phyloP scores from a whole-genome alignment of 2,329 filamentous ascomycete species.

The Exserohilum rostratum region DNA sequence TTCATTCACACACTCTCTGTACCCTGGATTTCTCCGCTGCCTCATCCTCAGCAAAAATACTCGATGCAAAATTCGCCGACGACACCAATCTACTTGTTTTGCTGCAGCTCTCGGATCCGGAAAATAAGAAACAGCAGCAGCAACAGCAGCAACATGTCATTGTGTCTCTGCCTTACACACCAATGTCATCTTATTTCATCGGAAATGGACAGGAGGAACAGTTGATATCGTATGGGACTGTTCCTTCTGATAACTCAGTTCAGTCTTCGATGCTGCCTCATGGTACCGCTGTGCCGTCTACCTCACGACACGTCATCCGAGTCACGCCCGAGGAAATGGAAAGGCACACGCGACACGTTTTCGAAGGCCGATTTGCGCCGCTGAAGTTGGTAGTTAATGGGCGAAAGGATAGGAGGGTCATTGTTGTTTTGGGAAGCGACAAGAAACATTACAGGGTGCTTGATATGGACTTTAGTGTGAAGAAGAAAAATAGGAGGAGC shows the following conservation, averaged over 20 bases:
- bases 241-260: slow-evolving; percentile 5
- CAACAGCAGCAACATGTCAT: slow-evolving; percentile 12
- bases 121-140: too few relatives aligned
- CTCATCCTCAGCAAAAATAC: slow-evolving; percentile 46
- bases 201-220: slow-evolving; percentile 23
- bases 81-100: slow-evolving; percentile 67
- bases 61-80: slow-evolving; percentile 72
- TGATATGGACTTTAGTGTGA: slow-evolving; percentile 56
- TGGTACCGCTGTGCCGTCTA: background rate
- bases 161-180: slow-evolving; percentile 40
- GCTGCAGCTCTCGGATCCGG: slow-evolving; percentile 42
- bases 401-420: slow-evolving; percentile 57
- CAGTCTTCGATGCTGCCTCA: slow-evolving; percentile 8
- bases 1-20: slow-evolving; percentile 56
- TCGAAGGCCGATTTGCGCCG: slow-evolving; percentile 57
- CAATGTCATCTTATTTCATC: slow-evolving; percentile 11
- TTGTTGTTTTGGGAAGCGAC: slow-evolving; percentile 62
- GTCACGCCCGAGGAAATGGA: slow-evolving; percentile 15
- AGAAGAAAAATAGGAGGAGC: slow-evolving; percentile 30
- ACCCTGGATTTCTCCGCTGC: slow-evolving; percentile 53
- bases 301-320: background rate
- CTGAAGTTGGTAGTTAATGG: slow-evolving; percentile 62
- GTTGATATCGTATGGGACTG: slow-evolving; percentile 14
- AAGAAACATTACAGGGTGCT: slow-evolving; percentile 61
- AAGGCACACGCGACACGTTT: slow-evolving; percentile 53